phyloP scores from a whole-genome alignment of 176 grass and related monocot genomes.

The Stipa capillata region DNA sequence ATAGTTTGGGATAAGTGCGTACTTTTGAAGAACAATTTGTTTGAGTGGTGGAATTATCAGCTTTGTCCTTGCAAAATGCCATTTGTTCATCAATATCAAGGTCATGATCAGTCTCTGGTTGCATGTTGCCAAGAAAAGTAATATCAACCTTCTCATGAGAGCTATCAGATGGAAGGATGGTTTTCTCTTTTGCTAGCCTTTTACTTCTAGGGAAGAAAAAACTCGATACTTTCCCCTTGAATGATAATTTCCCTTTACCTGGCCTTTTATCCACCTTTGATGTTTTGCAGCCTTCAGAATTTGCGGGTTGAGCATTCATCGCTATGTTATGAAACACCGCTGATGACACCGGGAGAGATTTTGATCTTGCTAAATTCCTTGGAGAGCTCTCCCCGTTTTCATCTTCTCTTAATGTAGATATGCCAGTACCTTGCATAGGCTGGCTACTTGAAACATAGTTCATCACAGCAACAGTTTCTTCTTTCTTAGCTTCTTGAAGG shows the following conservation, averaged over 20 bases:
- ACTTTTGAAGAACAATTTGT: slow-evolving; percentile 31
- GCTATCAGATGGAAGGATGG: slow-evolving; percentile 21
- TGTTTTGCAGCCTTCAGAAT: slow-evolving; percentile 37
- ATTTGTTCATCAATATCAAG: slow-evolving; percentile 17
- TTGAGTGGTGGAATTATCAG: slow-evolving; percentile 15
- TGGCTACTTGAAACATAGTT: slow-evolving; percentile 4
- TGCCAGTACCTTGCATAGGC: slow-evolving; percentile 13
- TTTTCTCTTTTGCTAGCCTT: slow-evolving; percentile 50
- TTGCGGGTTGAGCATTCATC: slow-evolving; percentile 14
- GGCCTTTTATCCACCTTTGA: slow-evolving; percentile 14
- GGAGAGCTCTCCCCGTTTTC: slow-evolving; percentile 26
- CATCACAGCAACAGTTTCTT: slow-evolving; percentile 14
- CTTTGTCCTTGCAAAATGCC: slow-evolving; percentile 24
- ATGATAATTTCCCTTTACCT: slow-evolving; percentile 63
- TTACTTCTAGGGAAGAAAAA: slow-evolving; percentile 82
- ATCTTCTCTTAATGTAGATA: slow-evolving; percentile 28
- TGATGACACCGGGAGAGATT: slow-evolving; percentile 73
- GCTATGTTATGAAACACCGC: slow-evolving; percentile 46
- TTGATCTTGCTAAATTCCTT: slow-evolving; percentile 59
- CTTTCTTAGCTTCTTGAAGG: slow-evolving; percentile 52
- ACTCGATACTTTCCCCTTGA: slow-evolving; percentile 76
- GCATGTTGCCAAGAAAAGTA: slow-evolving; percentile 15
- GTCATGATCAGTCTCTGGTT: background rate
- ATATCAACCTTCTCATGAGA: slow-evolving; percentile 1
- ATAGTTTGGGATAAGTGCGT: slow-evolving; percentile 8